phyloP scores from a whole-genome alignment of 345 rosid genomes.

The Eucalyptus viminalis region DNA sequence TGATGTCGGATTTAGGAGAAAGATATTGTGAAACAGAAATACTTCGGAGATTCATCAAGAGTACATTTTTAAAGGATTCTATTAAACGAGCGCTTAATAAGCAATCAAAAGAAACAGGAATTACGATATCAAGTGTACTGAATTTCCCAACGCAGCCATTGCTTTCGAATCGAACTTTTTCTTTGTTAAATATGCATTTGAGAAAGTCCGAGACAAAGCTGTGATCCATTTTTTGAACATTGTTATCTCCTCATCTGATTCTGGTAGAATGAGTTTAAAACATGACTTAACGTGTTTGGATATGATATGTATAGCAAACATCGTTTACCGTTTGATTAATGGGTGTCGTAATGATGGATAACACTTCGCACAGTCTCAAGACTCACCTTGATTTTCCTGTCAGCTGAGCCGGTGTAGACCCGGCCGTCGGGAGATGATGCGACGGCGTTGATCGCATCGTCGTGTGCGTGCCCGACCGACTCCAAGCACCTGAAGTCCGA shows the following conservation, averaged over 20 bases:
- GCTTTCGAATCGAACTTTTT: not conserved
- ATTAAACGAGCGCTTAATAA: not conserved
- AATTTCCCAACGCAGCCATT: not conserved
- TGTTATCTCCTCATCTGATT: not conserved
- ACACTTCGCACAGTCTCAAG: not conserved
- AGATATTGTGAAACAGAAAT: not conserved
- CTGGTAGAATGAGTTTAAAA: not conserved
- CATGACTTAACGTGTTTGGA: not conserved
- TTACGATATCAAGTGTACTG: not conserved
- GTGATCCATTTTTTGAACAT: not conserved
- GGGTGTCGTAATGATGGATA: not conserved
- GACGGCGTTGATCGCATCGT: constrained; percentile 79
- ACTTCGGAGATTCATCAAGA: not conserved
- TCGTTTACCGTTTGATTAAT: not conserved
- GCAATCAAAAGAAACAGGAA: not conserved
- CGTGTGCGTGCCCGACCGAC: constrained; percentile 71
- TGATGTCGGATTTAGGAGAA: not conserved
- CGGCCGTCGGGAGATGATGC: constrained; percentile 44
- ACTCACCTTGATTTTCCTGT: constrained; percentile 44
- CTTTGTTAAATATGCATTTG: not conserved
- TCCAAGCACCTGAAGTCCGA: constrained; percentile 73
- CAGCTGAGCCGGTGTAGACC: constrained; percentile 84
- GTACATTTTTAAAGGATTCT: not conserved
- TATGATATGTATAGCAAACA: not conserved
- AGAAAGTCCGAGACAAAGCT: not conserved